phyloP scores from a whole-genome alignment of 2,329 filamentous ascomycete species.

The Rhynchosporium agropyri region DNA sequence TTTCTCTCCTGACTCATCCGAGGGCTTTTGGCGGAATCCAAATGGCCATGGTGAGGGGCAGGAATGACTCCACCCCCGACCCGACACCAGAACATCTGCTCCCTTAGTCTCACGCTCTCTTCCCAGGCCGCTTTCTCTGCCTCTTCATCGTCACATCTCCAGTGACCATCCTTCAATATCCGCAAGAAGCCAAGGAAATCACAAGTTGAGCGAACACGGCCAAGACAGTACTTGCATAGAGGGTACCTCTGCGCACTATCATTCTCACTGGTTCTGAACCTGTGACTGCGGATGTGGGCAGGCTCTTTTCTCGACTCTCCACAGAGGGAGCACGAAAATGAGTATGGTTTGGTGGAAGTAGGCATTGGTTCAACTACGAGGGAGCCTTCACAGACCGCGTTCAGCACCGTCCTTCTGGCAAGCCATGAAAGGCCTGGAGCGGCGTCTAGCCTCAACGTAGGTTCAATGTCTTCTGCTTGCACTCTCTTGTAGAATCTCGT shows the following conservation, averaged over 20 bases:
- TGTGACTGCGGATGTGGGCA: conserved; percentile 75
- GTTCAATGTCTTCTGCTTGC: conserved; percentile 89
- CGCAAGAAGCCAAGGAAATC: conserved; percentile 91
- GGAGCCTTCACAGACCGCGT: conserved; percentile 79
- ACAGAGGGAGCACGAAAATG: conserved; percentile 72
- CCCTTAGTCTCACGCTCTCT: conserved; percentile 83
- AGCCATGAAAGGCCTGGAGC: conserved; percentile 94
- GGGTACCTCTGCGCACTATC: conserved; percentile 88
- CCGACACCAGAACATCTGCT: conserved; percentile 96
- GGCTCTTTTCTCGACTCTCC: conserved; percentile 77
- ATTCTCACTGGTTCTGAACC: conserved; percentile 85
- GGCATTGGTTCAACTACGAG: conserved; percentile 89
- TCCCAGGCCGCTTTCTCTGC: conserved; percentile 92
- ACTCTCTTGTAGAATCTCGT: conserved; percentile 93
- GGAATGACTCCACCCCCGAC: conserved; percentile 91
- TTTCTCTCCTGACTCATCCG: conserved; percentile 38
- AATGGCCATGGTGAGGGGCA: conserved; percentile 30
- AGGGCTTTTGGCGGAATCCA: conserved; percentile 34
- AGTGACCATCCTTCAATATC: conserved; percentile 90
- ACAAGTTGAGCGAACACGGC: conserved; percentile 81
- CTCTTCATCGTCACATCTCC: conserved; percentile 80
- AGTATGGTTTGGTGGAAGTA: conserved; percentile 50
- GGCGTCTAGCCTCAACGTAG: conserved; percentile 83
- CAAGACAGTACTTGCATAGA: conserved; percentile 85
- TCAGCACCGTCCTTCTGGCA: conserved; percentile 80